A percentile compares a stretch with the other conserved stretches of the same genome.
Evolutionary conservation across 2,329 filamentous ascomycete genomes (phyloP).

Genomic region (Diaporthe longicolla): DNA sequence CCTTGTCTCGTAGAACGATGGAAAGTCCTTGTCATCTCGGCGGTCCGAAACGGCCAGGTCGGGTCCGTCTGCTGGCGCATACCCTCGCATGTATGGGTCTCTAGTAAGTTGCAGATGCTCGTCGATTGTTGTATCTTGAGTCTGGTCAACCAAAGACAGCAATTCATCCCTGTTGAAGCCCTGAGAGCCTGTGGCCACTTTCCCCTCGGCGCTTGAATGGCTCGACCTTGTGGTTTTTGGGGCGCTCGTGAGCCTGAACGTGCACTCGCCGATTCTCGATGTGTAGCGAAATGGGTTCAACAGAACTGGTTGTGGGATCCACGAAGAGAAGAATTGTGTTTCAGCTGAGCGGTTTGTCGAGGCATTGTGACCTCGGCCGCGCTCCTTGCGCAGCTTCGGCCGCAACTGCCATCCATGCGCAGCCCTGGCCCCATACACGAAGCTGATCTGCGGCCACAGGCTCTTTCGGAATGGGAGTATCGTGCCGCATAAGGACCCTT

Average conservation of each 20-base stretch:
- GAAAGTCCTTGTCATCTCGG: constrained; percentile 62
- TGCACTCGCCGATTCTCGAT: constrained; percentile 19
- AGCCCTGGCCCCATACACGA: constrained; percentile 26
- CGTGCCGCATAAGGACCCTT: constrained; percentile 71
- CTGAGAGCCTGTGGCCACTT: neutral
- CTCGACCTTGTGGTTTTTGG: constrained; percentile 31
- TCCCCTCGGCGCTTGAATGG: constrained; percentile 34
- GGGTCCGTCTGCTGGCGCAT: constrained; percentile 65
- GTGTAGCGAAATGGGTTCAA: constrained; percentile 31
- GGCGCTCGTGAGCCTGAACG: constrained; percentile 28
- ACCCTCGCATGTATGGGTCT: constrained; percentile 68
- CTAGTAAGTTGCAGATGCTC: constrained; percentile 67
- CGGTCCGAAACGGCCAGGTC: constrained; percentile 65
- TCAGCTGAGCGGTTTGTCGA: constrained; percentile 21
- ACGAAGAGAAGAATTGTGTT: constrained; percentile 40
- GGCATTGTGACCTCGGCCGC: constrained; percentile 1
- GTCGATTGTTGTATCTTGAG: constrained; percentile 62
- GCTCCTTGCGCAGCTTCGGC: constrained; percentile 33
- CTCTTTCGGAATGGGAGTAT: constrained; percentile 61
- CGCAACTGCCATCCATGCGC: constrained; percentile 38
- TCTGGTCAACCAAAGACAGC: constrained; percentile 66
- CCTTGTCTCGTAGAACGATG: constrained; percentile 58
- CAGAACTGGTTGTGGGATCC: constrained; percentile 33
- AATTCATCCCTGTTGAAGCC: constrained; percentile 59
- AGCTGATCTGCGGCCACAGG: constrained; percentile 15